Evolutionary conservation across 2,329 filamentous ascomycete genomes (phyloP), one percentile per base, ranked within the genome.

Genomic region (Cytospora piceae): DNA sequence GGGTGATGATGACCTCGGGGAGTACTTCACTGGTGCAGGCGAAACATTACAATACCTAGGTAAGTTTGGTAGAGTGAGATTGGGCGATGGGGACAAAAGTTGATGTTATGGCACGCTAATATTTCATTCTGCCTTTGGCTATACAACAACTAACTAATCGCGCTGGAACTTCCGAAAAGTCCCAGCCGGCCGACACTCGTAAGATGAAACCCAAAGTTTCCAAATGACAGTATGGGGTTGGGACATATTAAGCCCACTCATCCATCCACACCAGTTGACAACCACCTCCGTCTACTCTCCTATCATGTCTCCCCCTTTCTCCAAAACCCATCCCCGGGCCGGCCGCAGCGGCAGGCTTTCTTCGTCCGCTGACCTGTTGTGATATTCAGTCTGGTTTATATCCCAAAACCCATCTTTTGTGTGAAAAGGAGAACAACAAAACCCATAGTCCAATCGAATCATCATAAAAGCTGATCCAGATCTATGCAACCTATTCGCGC

Each of bases 331-430:
- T 46, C 61, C 61, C 61, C 61, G 61, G 61, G 61, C 61, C 61
- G 61, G 61, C 61, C 53, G 61, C 61, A 63, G 61, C 61, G 61
- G 61, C 61, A 63, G 61, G 61, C 29, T 63, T 51, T 37, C 60
- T 49, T 52, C 34, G 52, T 57, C 61, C 61, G 53, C 61, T 63
- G 61, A 57, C 61, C 61, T 57, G n/a, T 51, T 37, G 4, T 57
- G 53, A 12, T 54, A 63, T 57, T 39, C 22, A 57, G 37, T 55
- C 49, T 31, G 59, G 29, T 24, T 11, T 3, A 31, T 58, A 27
- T 31, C 42, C 46, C n/a, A 24, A 24, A 49, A 24, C 20, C 12
- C 20, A 2, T 42, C 17, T 20, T 42, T 15, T 20, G 20, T 49
- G 42, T 29, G 5, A 29, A 7, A 49, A 49, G 46, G n/a, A 22